Conservation (phyloP, 2,329 filamentous ascomycete species). For the Didymellaceae sp. region DNA sequence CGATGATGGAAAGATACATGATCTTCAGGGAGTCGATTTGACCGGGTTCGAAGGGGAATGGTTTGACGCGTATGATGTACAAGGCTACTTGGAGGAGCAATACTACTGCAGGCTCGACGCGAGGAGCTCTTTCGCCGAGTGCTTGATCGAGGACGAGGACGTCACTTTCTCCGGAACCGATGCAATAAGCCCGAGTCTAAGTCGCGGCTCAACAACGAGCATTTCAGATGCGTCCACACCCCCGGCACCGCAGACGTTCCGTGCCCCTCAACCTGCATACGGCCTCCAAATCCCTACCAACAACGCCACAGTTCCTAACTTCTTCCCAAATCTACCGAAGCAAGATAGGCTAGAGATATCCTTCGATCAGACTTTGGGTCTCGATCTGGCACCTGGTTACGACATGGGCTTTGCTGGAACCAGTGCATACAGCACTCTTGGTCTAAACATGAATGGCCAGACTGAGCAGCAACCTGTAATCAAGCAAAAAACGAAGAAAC, state of each 20-base stretch:
- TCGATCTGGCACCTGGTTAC: conserved; percentile 43
- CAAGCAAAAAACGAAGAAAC: conserved; percentile 42
- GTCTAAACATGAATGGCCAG: conserved; percentile 24
- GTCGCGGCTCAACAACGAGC: conserved; percentile 2
- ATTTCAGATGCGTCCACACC: conserved; percentile 7
- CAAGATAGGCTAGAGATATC: conserved; percentile 29
- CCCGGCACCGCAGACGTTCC: not conserved
- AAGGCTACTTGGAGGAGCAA: conserved; percentile 69
- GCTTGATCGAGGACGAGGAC: conserved; percentile 38
- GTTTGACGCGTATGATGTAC: conserved; percentile 78
- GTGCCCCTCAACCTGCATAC: conserved; percentile 21
- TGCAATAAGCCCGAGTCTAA: not conserved
- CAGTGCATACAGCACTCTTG: conserved; percentile 19
- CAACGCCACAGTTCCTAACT: conserved; percentile 2
- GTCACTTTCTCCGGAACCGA: conserved; percentile 17
- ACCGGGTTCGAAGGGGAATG: conserved; percentile 75
- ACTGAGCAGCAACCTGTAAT: conserved; percentile 24
- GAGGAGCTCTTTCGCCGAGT: conserved; percentile 65
- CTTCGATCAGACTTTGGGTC: conserved; percentile 41
- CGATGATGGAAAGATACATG: conserved; percentile 29
- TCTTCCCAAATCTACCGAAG: conserved; percentile 13
- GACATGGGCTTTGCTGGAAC: conserved; percentile 25
- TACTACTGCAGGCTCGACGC: conserved; percentile 69
- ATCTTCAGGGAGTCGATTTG: conserved; percentile 54
- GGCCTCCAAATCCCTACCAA: conserved; percentile 34